phyloP scores from a whole-genome alignment of 1,284 basidiomycete species.

The Cystobasidium sp. region DNA sequence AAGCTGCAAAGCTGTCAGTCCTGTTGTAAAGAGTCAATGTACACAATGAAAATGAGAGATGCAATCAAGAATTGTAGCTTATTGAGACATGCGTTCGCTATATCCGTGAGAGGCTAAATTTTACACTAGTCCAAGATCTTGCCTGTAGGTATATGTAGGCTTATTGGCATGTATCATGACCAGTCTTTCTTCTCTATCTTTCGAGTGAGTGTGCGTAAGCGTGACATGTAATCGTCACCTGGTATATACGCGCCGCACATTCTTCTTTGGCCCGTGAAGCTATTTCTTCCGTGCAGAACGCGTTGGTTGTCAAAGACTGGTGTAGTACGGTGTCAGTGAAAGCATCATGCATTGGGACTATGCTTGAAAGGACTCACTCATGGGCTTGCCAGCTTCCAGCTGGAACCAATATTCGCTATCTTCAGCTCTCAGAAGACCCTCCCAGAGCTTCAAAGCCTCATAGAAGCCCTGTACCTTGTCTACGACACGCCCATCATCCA shows the following conservation, averaged over 20 bases:
- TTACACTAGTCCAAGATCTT: not conserved
- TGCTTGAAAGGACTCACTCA: constrained; percentile 58
- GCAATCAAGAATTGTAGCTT: too few species aligned
- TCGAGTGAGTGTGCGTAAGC: constrained; percentile 24
- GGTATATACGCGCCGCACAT: constrained; percentile 97
- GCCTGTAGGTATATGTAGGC: not conserved
- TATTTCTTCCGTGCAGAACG: constrained; percentile 88
- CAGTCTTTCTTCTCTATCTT: constrained; percentile 26
- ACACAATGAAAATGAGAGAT: too few species aligned
- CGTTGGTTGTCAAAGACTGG: constrained; percentile 85
- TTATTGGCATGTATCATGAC: not conserved
- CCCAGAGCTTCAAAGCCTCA: constrained; percentile 77
- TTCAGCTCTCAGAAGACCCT: constrained; percentile 72
- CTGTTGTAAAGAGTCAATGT: too few species aligned
- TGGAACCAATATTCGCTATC: constrained; percentile 93
- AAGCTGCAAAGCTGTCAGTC: too few species aligned
- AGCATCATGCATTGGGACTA: not conserved
- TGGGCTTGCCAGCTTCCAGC: constrained; percentile 78
- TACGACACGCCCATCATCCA: constrained; percentile 31
- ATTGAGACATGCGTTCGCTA: too few species aligned
- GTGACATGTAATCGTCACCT: constrained; percentile 72
- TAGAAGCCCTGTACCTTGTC: constrained; percentile 65
- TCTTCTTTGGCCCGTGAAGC: constrained; percentile 80
- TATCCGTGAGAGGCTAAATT: not conserved
- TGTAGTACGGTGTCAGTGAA: not conserved